Conservation (phyloP, 257 asterid genomes). For the Osmanthus fragrans region DNA sequence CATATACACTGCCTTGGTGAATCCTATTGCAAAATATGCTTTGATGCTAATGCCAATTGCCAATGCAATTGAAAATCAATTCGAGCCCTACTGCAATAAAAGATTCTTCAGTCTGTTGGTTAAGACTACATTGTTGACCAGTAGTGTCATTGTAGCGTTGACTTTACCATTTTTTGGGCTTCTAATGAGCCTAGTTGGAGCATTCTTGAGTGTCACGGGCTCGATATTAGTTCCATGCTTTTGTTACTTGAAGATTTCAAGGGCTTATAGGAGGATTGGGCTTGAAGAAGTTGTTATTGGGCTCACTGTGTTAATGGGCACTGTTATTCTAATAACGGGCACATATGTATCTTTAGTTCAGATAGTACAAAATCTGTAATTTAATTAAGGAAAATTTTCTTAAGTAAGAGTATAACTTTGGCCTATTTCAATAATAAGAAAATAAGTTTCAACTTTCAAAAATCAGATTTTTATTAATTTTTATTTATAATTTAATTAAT, state of each 20-base stretch:
- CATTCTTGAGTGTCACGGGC: conserved; percentile 9
- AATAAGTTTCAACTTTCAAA: too few species aligned
- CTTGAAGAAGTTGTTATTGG: conserved; percentile 14
- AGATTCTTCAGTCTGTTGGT: conserved; percentile 24
- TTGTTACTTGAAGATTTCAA: conserved; percentile 1
- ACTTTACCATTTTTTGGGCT: conserved; percentile 38
- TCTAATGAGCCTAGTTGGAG: conserved; percentile 7
- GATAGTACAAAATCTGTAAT: conserved; percentile 19
- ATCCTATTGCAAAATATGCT: conserved; percentile 70
- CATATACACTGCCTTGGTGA: conserved; percentile 52
- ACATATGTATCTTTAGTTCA: conserved; percentile 28
- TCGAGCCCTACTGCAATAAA: conserved; percentile 10
- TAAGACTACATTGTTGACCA: conserved; percentile 34
- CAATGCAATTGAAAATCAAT: conserved; percentile 30
- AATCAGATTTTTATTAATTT: too few species aligned
- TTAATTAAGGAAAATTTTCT: too few species aligned
- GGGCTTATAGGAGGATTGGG: neutral
- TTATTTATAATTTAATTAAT: too few species aligned
- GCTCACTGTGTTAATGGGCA: conserved; percentile 26
- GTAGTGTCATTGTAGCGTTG: conserved; percentile 41
- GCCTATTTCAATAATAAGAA: too few species aligned
- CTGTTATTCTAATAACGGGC: conserved; percentile 28
- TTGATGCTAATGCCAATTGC: conserved; percentile 53
- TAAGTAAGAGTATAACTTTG: too few species aligned
- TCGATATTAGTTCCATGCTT: conserved; percentile 11